Evolutionary conservation across 495 filamentous ascomycete genomes (phyloP), one percentile per base, ranked within the genome.

Genomic region (Neurospora intermedia): DNA sequence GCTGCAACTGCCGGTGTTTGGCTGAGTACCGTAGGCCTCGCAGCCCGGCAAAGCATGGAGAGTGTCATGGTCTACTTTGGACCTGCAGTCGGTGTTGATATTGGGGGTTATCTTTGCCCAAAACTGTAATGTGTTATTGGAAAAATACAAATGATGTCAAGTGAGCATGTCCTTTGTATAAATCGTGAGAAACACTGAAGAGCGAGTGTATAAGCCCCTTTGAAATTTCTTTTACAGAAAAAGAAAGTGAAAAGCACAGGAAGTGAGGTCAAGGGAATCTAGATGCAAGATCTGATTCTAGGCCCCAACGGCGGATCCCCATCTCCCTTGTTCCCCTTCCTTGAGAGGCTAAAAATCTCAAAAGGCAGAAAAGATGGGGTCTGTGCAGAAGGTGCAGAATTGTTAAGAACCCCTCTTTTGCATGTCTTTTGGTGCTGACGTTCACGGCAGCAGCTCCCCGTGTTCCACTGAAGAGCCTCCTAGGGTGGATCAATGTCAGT

Each of bases 1-100:
- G 73, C 43, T 43, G 66, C 54, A 62, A 27, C n/a, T 54, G 71
- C 35, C 31, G 71, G 23, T 23, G 72, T 73, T 38, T 42, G 46
- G 45, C 38, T 15, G 69, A 38, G 54, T 6, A 72, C 16, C 4
- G 74, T 75, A 4, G 74, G 72, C 41, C 75, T 74, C 43, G 73
- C 43, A 38, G 77, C 75, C 20, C 76, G 77, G 73, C 71, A 76
- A 69, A 72, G 71, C 38, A 76, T 45, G 8, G 73, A 70, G 23
- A 80, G 70, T 6, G 74, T 71, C 79, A 79, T 80, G 62, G 66
- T 66, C 54, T 66, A 27, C 54, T 66, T 59, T 35, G 13, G 23
- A 35, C 54, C 54, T 66, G 54, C 54, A 66, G 54, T 18, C 54
- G 27, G 13, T 66, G 54, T 66, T 66, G 54, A 59, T 54, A 13